Evolutionary conservation across 257 asterid genomes (phyloP), one percentile per base, ranked within the genome.

Genomic region (Salvia miltiorrhiza): DNA sequence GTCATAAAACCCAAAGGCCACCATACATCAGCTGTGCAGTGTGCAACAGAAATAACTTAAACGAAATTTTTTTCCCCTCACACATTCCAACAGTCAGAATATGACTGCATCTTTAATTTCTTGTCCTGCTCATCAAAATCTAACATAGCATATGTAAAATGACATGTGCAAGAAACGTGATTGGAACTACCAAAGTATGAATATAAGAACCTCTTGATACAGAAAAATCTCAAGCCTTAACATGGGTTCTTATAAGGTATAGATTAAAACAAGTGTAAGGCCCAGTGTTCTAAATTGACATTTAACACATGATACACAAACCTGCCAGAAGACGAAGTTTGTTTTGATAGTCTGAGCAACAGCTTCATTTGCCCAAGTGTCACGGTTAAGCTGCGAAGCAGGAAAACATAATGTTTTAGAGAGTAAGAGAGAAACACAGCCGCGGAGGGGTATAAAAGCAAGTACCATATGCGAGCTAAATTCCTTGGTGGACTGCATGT

Each of bases 261-360:
- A 24, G n/a, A 26, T 9, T 3, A 37, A 52, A 71, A 35, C 35
- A 50, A 24, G 41, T 12, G 23, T 37, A 65, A 39, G 48, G 52
- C 20, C 30, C 56, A 19, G 43, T 9, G 28, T 9, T 26, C 26
- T 44, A 54, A 23, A 53, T 23, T 8, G 65, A 39, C 54, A 39
- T 13, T 43, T 68, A 77, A 47, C 54, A 79, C 24, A 54, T 37
- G 43, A 41, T 17, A 45, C 14, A 44, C 88, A 50, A 70, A 91
- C 99, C 97, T 89, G 99, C 99, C 99, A 94, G 84, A 94, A 94
- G 82, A 94, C 65, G 79, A 91, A 94, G 81, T 94, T 86, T 16
- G 84, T 86, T 76, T 85, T 94, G 78, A 94, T 89, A 71, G 99
- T 94, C 73, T 91, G 97, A 74, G 95, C 90, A 82, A 89, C 97